Evolutionary conservation across 2,329 filamentous ascomycete genomes (phyloP).

Genomic region (Cladosporium colombiae): DNA sequence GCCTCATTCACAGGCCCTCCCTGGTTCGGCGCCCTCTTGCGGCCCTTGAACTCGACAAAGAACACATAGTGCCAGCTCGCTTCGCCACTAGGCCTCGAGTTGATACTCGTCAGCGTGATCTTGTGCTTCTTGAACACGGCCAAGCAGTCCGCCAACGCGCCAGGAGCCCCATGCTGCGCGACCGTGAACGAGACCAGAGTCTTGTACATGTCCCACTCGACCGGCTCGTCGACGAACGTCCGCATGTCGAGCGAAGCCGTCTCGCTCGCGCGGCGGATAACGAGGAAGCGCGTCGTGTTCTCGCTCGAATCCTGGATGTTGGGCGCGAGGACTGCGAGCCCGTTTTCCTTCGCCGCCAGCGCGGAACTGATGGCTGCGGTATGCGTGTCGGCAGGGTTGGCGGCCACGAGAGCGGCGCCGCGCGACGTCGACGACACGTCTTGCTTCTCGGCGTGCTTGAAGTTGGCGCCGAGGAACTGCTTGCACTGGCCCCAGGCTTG

Average conservation of each 20-base stretch:
- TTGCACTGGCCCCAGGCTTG: conserved; percentile 94
- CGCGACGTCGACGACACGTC: conserved; percentile 84
- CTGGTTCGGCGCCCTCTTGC: conserved; percentile 52
- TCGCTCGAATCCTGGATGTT: conserved; percentile 72
- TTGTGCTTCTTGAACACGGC: conserved; percentile 71
- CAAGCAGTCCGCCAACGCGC: conserved; percentile 79
- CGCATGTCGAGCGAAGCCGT: conserved; percentile 3
- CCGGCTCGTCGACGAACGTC: conserved; percentile 8
- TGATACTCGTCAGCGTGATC: conserved; percentile 88
- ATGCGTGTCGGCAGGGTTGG: conserved; percentile 54
- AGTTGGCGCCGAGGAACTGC: conserved; percentile 67
- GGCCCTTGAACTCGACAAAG: conserved; percentile 84
- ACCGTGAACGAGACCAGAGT: conserved; percentile 82
- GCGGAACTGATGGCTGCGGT: conserved; percentile 77
- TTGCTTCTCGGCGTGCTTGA: conserved; percentile 74
- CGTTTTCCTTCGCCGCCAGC: conserved; percentile 69
- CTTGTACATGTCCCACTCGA: conserved; percentile 51
- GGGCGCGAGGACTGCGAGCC: conserved; percentile 67
- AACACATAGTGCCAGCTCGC: conserved; percentile 89
- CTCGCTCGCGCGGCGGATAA: conserved; percentile 50
- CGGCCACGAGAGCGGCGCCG: conserved; percentile 73
- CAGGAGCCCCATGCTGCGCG: conserved; percentile 67
- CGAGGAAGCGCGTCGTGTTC: conserved; percentile 78
- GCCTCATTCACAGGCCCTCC: conserved; percentile 59
- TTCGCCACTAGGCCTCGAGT: conserved; percentile 75